These are phyloP conservation scores for Cucurbita moschata DNA, from an alignment of 306 rosid species.

Conservation along the genomic window DNA sequence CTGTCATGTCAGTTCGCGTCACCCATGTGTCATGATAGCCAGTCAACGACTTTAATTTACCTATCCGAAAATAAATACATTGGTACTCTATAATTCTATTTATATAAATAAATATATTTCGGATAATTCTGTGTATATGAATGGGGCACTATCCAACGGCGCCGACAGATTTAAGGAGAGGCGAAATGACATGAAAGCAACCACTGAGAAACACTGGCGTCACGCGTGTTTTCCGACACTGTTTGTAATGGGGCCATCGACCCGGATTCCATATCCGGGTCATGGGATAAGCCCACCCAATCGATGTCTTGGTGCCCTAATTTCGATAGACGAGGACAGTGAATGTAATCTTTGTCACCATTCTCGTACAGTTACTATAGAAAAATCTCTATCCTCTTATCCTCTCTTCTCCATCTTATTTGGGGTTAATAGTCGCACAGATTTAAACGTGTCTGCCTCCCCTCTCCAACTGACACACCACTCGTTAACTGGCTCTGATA, in stretches of 20 bases:
- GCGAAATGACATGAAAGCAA: background rate
- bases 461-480: too few species aligned
- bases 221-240: background rate
- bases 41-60: conserved; percentile 12
- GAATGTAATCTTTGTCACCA: too few species aligned
- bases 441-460: too few species aligned
- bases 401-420: too few species aligned
- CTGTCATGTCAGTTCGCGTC: conserved; percentile 22
- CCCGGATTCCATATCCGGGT: background rate
- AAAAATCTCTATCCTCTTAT: too few species aligned
- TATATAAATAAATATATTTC: background rate
- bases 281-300: background rate
- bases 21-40: conserved; percentile 14
- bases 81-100: background rate
- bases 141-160: background rate
- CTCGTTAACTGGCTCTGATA: too few species aligned
- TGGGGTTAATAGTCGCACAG: too few species aligned
- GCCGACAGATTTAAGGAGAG: conserved; percentile 5
- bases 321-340: too few species aligned
- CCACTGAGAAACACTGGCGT: background rate
- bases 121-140: too few species aligned
- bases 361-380: too few species aligned
- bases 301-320: background rate
- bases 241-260: background rate
- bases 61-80: background rate